Conservation (phyloP, 2,329 filamentous ascomycete species). For the Colletotrichum theobromicola region DNA sequence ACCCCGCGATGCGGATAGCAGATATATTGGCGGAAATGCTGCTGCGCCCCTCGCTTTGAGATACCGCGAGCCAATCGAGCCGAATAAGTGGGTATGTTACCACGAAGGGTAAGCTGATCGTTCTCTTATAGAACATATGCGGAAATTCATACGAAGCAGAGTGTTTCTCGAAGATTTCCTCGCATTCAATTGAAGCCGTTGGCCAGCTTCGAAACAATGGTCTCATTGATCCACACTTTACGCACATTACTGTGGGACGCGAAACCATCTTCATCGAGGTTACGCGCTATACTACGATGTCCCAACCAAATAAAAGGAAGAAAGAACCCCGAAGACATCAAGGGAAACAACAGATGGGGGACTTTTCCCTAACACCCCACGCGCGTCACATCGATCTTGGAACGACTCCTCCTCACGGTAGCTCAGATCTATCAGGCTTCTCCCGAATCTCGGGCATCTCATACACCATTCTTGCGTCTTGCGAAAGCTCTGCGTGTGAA, state of each 20-base stretch:
- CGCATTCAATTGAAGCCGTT: too few relatives aligned
- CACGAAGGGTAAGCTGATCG: neutral
- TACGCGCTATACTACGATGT: neutral
- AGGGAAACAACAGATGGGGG: accelerated
- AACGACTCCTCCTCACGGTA: neutral
- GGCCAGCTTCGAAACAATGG: too few relatives aligned
- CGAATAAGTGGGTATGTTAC: neutral
- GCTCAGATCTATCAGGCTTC: neutral
- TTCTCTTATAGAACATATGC: neutral
- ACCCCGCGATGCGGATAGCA: neutral
- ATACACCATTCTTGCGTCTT: neutral
- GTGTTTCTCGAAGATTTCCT: neutral
- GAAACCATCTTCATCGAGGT: neutral
- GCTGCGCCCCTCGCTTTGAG: neutral
- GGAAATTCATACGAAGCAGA: too few relatives aligned
- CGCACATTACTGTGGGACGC: neutral
- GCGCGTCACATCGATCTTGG: too few relatives aligned
- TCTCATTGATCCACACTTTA: too few relatives aligned
- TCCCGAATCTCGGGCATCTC: constrained; percentile 9
- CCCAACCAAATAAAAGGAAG: neutral
- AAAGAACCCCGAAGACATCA: accelerated
- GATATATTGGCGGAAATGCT: neutral
- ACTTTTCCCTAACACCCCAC: neutral
- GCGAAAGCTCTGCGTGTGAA: neutral
- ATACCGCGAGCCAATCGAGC: neutral